Evolutionary conservation across 169 alveolate species (phyloP).

Genomic region (Eimeria brunetti): DNA sequence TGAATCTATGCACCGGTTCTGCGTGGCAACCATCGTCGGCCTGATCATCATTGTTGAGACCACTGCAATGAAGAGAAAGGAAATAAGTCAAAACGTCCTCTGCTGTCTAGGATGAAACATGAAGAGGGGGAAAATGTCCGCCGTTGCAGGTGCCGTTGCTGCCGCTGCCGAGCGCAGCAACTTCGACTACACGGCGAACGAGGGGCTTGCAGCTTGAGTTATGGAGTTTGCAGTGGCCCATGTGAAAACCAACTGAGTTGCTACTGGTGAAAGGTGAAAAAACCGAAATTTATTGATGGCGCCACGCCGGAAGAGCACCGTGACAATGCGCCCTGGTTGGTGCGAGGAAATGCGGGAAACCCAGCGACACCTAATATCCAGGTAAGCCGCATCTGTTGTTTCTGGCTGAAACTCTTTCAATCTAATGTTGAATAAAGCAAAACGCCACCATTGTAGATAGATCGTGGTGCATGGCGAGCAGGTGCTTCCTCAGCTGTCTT

Average conservation of each 20-base stretch:
- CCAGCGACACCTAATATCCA: neutral
- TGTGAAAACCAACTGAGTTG: constrained; percentile 21
- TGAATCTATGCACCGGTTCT: constrained; percentile 60
- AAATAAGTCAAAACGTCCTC: neutral
- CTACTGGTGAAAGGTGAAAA: constrained; percentile 12
- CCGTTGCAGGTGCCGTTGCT: constrained; percentile 36
- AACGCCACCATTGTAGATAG: constrained; percentile 22
- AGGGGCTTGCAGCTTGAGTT: constrained; percentile 51
- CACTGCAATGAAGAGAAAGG: constrained; percentile 30
- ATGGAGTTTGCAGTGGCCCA: constrained; percentile 4
- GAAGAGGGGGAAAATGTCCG: neutral
- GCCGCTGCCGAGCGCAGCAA: constrained; percentile 42
- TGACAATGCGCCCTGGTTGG: constrained; percentile 3
- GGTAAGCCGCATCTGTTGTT: constrained; percentile 14
- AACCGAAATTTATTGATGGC: constrained; percentile 5
- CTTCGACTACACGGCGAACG: constrained; percentile 23
- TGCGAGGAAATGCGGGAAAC: constrained; percentile 42
- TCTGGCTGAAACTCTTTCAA: constrained; percentile 1
- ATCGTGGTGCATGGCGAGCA: constrained; percentile 43
- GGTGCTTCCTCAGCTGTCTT: constrained; percentile 71
- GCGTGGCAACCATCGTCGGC: constrained; percentile 59
- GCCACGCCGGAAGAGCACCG: constrained; percentile 54
- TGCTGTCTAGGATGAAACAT: constrained; percentile 3
- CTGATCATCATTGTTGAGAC: constrained; percentile 40
- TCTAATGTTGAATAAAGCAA: neutral